A percentile compares a stretch with the other conserved stretches of the same genome.
phyloP scores from a whole-genome alignment of 163 green algal species.

The Coccomyxa subellipsoidea region DNA sequence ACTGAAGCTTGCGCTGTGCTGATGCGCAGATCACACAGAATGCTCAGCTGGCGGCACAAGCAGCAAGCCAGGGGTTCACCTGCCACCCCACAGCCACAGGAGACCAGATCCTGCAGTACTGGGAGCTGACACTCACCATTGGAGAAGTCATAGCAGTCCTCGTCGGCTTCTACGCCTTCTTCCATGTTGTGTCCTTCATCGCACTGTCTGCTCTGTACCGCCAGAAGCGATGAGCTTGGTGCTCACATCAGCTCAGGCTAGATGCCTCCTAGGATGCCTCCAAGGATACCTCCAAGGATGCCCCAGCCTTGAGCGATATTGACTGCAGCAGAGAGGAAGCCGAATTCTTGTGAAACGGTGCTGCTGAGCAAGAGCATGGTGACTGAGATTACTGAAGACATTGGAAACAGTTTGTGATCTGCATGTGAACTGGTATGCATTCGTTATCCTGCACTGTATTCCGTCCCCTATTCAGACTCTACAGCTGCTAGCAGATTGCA shows the following conservation, averaged over 20 bases:
- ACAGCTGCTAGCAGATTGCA: no score
- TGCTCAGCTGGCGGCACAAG: not conserved
- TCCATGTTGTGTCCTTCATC: conserved; percentile 15
- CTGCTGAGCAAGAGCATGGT: not conserved
- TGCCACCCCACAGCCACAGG: conserved; percentile 6
- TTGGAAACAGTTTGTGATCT: no score
- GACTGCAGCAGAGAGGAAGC: no score
- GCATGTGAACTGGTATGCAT: no score
- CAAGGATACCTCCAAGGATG: not conserved
- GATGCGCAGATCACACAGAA: not conserved
- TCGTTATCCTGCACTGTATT: no score
- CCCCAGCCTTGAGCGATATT: no score
- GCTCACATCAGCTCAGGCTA: not conserved
- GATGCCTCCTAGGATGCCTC: not conserved
- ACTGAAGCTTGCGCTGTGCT: not conserved
- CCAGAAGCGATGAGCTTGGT: conserved; percentile 14
- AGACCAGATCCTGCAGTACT: conserved; percentile 17
- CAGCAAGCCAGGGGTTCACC: not conserved
- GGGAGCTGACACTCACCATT: not conserved
- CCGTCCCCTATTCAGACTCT: no score
- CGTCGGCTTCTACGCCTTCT: conserved; percentile 13
- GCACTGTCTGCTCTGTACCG: conserved; percentile 19
- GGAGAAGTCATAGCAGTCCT: conserved; percentile 1
- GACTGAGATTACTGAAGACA: not conserved
- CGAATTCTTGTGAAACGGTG: no score